A percentile compares a stretch with the other conserved stretches of the same genome.
These are phyloP conservation scores for Tulasnella sp. DNA, from an alignment of 768 basidiomycete species.

Conservation along the genomic window DNA sequence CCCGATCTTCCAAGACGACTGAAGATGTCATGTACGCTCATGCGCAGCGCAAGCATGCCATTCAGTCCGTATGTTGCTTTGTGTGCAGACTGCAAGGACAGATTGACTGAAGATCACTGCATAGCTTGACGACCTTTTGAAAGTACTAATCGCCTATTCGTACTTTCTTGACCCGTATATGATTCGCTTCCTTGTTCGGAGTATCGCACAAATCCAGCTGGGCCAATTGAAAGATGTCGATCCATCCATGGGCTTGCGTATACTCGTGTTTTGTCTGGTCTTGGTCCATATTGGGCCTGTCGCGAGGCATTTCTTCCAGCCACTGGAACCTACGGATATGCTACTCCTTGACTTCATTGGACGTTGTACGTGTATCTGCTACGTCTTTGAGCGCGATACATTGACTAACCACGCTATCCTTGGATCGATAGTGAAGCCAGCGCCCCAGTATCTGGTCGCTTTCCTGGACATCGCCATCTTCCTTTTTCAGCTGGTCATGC, in stretches of 20 bases:
- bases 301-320: constrained; percentile 17
- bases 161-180: constrained; percentile 30
- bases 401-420: neutral
- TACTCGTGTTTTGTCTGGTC: constrained; percentile 17
- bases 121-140: constrained; percentile 29
- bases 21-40: constrained; percentile 28
- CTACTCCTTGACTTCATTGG: constrained; percentile 31
- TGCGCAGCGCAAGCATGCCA: constrained; percentile 31
- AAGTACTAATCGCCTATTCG: constrained; percentile 29
- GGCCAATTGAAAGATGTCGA: constrained; percentile 27
- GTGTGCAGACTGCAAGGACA: neutral
- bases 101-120: neutral
- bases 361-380: constrained; percentile 16
- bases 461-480: constrained; percentile 29
- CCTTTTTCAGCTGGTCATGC: constrained; percentile 29
- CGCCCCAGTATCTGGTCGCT: constrained; percentile 8
- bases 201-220: constrained; percentile 27
- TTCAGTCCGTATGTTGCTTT: constrained; percentile 23
- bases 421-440: constrained; percentile 10
- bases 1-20: neutral
- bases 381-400: neutral
- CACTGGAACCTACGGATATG: neutral
- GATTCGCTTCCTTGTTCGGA: constrained; percentile 29
- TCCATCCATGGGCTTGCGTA: constrained; percentile 20
- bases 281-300: constrained; percentile 22